A percentile compares a stretch with the other conserved stretches of the same genome.
These are phyloP conservation scores for Pelargonium exstipulatum DNA, from an alignment of 441 rosid species.

Conservation along the genomic window DNA sequence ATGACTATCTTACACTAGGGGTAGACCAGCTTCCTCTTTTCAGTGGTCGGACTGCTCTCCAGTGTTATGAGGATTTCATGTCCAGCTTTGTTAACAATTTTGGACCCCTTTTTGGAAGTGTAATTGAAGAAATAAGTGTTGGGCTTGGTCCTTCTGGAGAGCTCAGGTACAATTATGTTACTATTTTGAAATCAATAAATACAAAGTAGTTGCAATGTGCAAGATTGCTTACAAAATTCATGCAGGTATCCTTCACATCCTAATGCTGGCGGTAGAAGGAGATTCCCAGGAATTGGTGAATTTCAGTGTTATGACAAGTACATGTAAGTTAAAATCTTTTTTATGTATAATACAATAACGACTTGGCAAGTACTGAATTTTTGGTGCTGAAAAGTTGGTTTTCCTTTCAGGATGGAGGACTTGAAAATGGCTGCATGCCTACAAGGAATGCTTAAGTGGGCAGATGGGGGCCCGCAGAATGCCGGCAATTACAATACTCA, in stretches of 20 bases:
- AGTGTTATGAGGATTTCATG: conserved; percentile 59
- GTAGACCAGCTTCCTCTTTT: conserved; percentile 56
- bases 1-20: conserved; percentile 63
- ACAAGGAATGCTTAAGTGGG: conserved; percentile 63
- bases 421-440: conserved; percentile 56
- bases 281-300: conserved; percentile 76
- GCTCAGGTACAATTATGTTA: conserved; percentile 46
- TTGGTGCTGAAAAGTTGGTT: conserved; percentile 21
- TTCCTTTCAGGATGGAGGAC: conserved; percentile 59
- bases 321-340: conserved; percentile 37
- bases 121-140: conserved; percentile 57
- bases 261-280: conserved; percentile 59
- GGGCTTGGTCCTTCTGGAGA: conserved; percentile 73
- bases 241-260: conserved; percentile 73
- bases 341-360: conserved; percentile 4
- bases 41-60: conserved; percentile 52
- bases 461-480: conserved; percentile 46
- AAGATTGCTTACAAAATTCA: conserved; percentile 23
- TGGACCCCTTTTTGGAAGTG: conserved; percentile 41
- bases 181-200: conserved; percentile 13
- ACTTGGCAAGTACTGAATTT: conserved; percentile 13
- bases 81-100: conserved; percentile 48
- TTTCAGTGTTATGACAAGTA: conserved; percentile 73
- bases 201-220: conserved; percentile 11
- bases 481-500: conserved; percentile 56